Evolutionary conservation across 306 rosid species (phyloP).

Genomic region (Corylus heterophylla): DNA sequence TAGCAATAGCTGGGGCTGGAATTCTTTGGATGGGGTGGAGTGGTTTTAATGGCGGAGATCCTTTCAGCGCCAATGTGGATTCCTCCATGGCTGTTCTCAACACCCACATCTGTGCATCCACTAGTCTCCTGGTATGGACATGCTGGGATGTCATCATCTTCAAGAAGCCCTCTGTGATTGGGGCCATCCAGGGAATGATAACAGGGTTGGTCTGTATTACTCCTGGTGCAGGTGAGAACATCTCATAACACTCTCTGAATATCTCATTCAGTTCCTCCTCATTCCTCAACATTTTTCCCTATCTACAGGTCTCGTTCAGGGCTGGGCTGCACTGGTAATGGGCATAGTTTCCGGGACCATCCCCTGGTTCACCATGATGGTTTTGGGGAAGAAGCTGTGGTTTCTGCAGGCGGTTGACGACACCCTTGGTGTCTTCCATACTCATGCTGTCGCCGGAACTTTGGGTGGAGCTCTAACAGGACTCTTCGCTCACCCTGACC

Average conservation of each 20-base stretch:
- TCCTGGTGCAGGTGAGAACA: slow-evolving; percentile 25
- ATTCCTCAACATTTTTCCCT: not conserved
- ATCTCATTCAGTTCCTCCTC: not conserved
- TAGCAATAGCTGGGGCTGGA: slow-evolving; percentile 39
- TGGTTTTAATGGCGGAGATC: slow-evolving; percentile 52
- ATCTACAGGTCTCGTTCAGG: slow-evolving; percentile 25
- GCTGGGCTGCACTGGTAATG: slow-evolving; percentile 31
- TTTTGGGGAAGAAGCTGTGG: slow-evolving; percentile 5
- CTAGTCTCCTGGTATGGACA: slow-evolving; percentile 47
- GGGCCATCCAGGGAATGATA: slow-evolving; percentile 27
- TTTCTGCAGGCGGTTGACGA: slow-evolving; percentile 16
- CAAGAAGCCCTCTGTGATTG: slow-evolving; percentile 28
- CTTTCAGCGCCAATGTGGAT: slow-evolving; percentile 37
- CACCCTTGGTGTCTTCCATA: slow-evolving; percentile 27
- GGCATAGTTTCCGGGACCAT: slow-evolving; percentile 19
- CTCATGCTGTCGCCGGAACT: slow-evolving; percentile 19
- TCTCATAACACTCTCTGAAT: too few species aligned
- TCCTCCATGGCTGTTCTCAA: slow-evolving; percentile 40
- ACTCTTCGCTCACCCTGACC: slow-evolving; percentile 24
- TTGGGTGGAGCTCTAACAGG: slow-evolving; percentile 24
- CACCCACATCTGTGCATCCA: slow-evolving; percentile 48
- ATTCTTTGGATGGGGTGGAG: slow-evolving; percentile 50
- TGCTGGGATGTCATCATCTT: slow-evolving; percentile 39
- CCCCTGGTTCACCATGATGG: slow-evolving; percentile 32
- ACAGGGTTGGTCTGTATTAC: slow-evolving; percentile 31